Conservation (phyloP, 805 yeast species). For the Zygoascus flipseniorum region DNA sequence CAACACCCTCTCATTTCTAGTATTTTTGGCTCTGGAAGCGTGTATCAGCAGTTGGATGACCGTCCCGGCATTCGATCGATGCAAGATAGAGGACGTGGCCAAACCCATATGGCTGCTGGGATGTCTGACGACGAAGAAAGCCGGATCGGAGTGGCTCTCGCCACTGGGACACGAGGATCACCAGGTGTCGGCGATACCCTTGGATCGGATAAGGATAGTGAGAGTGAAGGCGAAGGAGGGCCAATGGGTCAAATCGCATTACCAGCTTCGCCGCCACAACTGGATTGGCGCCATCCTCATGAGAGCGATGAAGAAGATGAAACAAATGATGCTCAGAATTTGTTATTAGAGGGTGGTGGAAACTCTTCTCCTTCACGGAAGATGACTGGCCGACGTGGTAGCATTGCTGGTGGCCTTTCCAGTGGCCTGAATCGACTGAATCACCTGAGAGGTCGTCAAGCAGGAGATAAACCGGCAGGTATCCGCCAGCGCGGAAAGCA, state of each 20-base stretch:
- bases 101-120: neutral
- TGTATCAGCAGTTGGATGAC: slow-evolving; percentile 3
- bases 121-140: neutral
- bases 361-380: neutral
- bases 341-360: neutral
- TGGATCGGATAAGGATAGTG: neutral
- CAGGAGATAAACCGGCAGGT: neutral
- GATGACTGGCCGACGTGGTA: neutral
- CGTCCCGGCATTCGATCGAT: neutral
- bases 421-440: neutral
- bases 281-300: neutral
- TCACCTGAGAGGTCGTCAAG: neutral
- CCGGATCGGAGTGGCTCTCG: neutral
- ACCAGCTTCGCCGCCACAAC: neutral
- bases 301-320: neutral
- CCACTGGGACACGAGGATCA: neutral
- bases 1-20: slow-evolving; percentile 1
- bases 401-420: neutral
- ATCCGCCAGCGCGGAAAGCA: neutral
- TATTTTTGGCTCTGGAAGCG: slow-evolving; percentile 7
- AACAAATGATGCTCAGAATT: neutral
- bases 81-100: neutral
- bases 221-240: neutral
- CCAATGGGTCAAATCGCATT: neutral
- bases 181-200: neutral